Evolutionary conservation across 805 yeast species (phyloP), one percentile per base, ranked within the genome.

Genomic region (Ogataea nakhonphanomensis): DNA sequence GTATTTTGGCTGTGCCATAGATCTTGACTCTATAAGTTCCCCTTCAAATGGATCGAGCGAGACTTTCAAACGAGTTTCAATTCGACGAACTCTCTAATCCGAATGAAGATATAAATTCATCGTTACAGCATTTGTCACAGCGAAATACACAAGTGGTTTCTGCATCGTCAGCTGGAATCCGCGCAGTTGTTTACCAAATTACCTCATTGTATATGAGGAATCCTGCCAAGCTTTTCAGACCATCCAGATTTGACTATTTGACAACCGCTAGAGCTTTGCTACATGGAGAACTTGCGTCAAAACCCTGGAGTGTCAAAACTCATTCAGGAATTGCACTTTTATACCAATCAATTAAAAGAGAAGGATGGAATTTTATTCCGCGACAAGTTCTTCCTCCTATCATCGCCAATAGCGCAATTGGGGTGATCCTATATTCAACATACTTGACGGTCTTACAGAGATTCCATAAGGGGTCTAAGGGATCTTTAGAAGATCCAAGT

Each of bases 351-450:
- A 67, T 88, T 24, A 76, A 72, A 46, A 73, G 74, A 42, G 85
- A 83, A 52, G 97, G 97, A 2, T 86, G 96, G 95, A 67, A 72
- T 41, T 85, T 86, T 49, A 78, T 91, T 10, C 96, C 96, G 0
- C 85, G 86, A 45, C 83, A 81, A 45, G 80, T 89, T 1, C 61
- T 90, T 15, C 98, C 97, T 2, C 98, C 97, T 1, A 64, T 91
- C 31, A 46, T 90, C 1, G 95, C 95, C 11, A 91, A 91, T 57
- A 84, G 95, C 11, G 82, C 84, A n/a, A 81, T 95, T 1, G 97
- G 98, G 1, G 65, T 87, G 7, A 84, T 89, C 1, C 67, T 91
- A 11, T 91, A 91, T 58, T 84, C 95, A 0, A 76, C 95, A 0
- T 91, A 91, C 57, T 68, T 90, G 49, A 69, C 79, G 0, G 62